Percentiles rank a stretch among this genome's conserved stretches.
phyloP scores from a whole-genome alignment of 2,329 filamentous ascomycete species.

The Spiromastix sp. region DNA sequence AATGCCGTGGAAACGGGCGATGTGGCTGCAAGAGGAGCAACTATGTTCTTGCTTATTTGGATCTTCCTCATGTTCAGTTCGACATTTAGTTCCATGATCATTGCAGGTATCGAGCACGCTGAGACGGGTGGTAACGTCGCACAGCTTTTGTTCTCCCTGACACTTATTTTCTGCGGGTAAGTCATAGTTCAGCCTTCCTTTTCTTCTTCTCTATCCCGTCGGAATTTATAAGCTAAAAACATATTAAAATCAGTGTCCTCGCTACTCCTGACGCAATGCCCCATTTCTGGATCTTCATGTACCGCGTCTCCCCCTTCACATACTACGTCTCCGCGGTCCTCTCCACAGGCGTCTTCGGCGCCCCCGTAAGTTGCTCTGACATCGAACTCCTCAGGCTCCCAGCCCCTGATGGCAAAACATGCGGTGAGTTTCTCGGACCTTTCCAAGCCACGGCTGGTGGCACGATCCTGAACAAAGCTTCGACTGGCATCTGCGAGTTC shows the following conservation, averaged over 20 bases:
- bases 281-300: slow-evolving; percentile 71
- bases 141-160: slow-evolving; percentile 49
- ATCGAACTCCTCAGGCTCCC: slow-evolving; percentile 24
- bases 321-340: slow-evolving; percentile 42
- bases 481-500: slow-evolving; percentile 39
- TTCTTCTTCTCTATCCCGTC: not conserved
- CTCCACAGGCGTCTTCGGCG: slow-evolving; percentile 22
- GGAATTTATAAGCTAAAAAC: not conserved
- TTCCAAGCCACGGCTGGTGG: slow-evolving; percentile 32
- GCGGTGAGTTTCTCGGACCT: slow-evolving; percentile 38
- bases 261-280: slow-evolving; percentile 49
- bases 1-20: slow-evolving; percentile 30
- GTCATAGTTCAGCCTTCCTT: not conserved
- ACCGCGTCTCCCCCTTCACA: slow-evolving; percentile 55
- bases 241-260: slow-evolving; percentile 23
- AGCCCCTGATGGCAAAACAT: slow-evolving; percentile 53
- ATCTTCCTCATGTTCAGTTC: slow-evolving; percentile 61
- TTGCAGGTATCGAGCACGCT: slow-evolving; percentile 58
- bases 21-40: slow-evolving; percentile 45
- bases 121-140: slow-evolving; percentile 57
- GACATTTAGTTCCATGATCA: slow-evolving; percentile 64
- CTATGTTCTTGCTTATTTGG: slow-evolving; percentile 56
- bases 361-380: slow-evolving; percentile 22
- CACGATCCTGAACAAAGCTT: slow-evolving; percentile 31
- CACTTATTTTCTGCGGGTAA: slow-evolving; percentile 45